These are phyloP conservation scores for Brassica nigra DNA, from an alignment of 345 rosid genomes.

Conservation along the genomic window DNA sequence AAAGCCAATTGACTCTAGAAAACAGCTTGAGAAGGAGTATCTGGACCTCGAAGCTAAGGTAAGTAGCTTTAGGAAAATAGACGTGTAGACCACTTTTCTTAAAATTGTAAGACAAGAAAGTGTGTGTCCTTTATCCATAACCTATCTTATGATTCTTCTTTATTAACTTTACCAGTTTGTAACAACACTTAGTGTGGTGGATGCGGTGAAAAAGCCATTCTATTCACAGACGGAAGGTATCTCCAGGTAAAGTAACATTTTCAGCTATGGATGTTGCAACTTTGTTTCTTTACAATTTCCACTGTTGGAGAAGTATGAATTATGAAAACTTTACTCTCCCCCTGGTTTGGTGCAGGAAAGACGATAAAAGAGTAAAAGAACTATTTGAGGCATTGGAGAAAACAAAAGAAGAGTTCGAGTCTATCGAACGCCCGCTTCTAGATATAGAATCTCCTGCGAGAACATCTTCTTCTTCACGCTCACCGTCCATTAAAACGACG, in stretches of 20 bases:
- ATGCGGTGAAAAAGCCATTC: conserved; percentile 63
- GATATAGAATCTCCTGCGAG: conserved; percentile 56
- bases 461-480: conserved; percentile 40
- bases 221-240: conserved; percentile 52
- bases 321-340: neutral
- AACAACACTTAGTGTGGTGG: conserved; percentile 59
- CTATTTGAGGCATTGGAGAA: conserved; percentile 62
- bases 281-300: too few relatives aligned
- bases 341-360: conserved; percentile 58
- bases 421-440: conserved; percentile 65
- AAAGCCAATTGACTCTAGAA: conserved; percentile 47
- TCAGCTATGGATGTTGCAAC: neutral
- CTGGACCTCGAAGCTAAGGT: conserved; percentile 74
- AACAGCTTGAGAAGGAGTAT: conserved; percentile 64
- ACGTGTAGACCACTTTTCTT: neutral
- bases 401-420: conserved; percentile 62
- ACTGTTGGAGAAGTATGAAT: neutral
- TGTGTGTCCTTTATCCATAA: neutral
- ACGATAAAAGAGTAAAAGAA: conserved; percentile 55
- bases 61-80: conserved; percentile 8
- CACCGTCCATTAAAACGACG: conserved; percentile 19
- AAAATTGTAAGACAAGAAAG: neutral
- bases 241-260: conserved; percentile 48
- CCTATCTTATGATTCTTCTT: neutral
- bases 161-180: conserved; percentile 49